Base-by-base conservation (phyloP, 1,284 basidiomycete species). In the Rhodotorula mucilaginosa region DNA sequence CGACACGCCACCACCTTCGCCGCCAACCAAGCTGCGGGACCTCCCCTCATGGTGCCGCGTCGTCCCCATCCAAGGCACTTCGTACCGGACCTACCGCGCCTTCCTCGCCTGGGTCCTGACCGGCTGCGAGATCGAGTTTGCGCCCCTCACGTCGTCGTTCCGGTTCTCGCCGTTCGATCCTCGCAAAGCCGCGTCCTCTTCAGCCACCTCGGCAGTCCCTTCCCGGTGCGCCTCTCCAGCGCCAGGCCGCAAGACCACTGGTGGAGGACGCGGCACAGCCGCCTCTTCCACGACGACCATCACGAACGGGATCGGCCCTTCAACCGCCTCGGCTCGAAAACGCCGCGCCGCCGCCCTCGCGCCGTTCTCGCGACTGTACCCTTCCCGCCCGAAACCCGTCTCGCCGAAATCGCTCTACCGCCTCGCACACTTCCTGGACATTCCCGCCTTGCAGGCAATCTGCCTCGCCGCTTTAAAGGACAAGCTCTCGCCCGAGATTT, bases 361-460 rank as follows among this genome's bases (percentile, higher is more conserved):
- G 8, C n/a, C 54, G 13, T 26, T 19, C 44, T 23, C 19, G 21
- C 12, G 31, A 10, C 65, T 71, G 23, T 5, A 59, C 39, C 61
- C 68, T 3, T 21, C 29, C 34, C 39, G n/a, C 19, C 65, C 60
- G 1, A 23, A 29, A 18, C 64, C 64, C 8, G 52, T 68, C 61
- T 73, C 66, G 0, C 69, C 72, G 5, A 68, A 66, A 26, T 63
- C 69, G 5, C 29, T 73, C 13, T 73, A 68, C 58, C 57, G 58
- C 29, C 69, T 73, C 51, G 61, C 72, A 1, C 69, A 73, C 44
- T 70, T 70, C 59, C 72, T 71, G 31, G 67, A 68, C 46, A 62
- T 69, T 19, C 61, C 56, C 2, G 15, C 56, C 1, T 60, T 67
- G 47, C 16, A 29, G 5, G 2, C 26, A 0, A 52, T 59, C 47